Base-by-base conservation (phyloP, 202 grass and related monocot genomes). In the Panicum hallii region DNA sequence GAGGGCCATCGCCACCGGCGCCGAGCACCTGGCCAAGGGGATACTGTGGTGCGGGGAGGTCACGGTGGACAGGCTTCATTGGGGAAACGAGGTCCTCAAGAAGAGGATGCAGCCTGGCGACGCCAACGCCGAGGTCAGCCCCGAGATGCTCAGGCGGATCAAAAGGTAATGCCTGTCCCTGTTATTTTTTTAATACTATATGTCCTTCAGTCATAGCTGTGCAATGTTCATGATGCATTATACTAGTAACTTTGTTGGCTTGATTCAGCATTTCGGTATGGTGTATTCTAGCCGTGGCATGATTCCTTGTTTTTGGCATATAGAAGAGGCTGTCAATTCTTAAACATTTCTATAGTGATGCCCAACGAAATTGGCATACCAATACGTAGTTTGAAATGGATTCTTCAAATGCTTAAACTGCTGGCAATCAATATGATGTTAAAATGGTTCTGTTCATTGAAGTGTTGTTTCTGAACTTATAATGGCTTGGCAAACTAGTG, bases 21-120 rank as follows among this genome's bases (percentile, higher is more conserved):
- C 94, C 26, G 88, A 81, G 36, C 80, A 90, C 77, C 52, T 97
- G 0, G 88, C 77, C 2, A 94, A 80, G 86, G 94, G 94, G 54
- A 97, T 97, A 54, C 43, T 94, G 1, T 97, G 92, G 92, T 94
- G 95, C 54, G 90, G 95, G 22, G 87, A 88, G 17, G 90, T 97
- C 42, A 94, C 95, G 5, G 88, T 91, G 10, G 92, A 94, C 0
- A 80, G 95, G 85, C 43, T 97, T 43, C 86, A 73, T 55, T 93
- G 92, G 92, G 94, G 94, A 19, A 82, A 97, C 15, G 92, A 94
- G 58, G 89, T 91, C 9, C 89, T 97, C 77, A 90, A 19, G 90
- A 92, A 80, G 87, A 91, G 88, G 82, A 84, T 97, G 34, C 89
- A 84, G 77, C 88, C 90, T 4, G 82, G 79, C 22, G 80, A 86